Evolutionary conservation across 2,329 filamentous ascomycete species (phyloP), one percentile per base, ranked within the genome.

Genomic region (Botrytis aclada): DNA sequence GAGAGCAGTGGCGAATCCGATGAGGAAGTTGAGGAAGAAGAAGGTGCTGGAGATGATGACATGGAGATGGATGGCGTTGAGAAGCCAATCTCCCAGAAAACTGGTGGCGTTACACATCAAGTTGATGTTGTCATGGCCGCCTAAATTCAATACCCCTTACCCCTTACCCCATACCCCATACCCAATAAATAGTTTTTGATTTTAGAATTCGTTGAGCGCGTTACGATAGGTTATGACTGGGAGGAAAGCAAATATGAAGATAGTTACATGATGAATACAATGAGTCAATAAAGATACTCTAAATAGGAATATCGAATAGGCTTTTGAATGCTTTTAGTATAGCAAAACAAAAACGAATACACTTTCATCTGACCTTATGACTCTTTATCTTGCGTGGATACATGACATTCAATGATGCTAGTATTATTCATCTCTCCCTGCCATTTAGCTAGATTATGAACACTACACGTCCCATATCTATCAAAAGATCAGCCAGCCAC

Each of bases 1-100:
- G 92, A 94, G 82, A 93, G 90, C 78, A 90, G 90, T 77, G 92
- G 92, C 45, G 77, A 79, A 51, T 72, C 74, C 22, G 88, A 83
- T 10, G 88, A 87, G 56, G 89, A 88, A 67, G 88, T 74, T 29
- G 78, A 43, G 51, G 83, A 84, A 67, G 82, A 79, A 34, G 84
- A 84, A 54, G 82, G 78, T 29, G 84, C 79, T 18, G 82, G 72
- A 67, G 82, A 82, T 58, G 83, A 84, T 71, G 85, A 84, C 65
- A 87, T 87, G 85, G 86, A 88, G 66, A 83, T 87, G 63, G 86
- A 87, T 75, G 79, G 78, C 45, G 77, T 78, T 61, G 79, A 81
- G 70, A 80, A 81, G 73, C 75, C 77, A 9, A 63, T 73, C 62
- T 74, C 64, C 47, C 60, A 74, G 25, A 78, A 75, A 41, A 56